A percentile compares a stretch with the other conserved stretches of the same genome.
phyloP scores from a whole-genome alignment of 31 red algal species.

The Porphyra umbilicalis region DNA sequence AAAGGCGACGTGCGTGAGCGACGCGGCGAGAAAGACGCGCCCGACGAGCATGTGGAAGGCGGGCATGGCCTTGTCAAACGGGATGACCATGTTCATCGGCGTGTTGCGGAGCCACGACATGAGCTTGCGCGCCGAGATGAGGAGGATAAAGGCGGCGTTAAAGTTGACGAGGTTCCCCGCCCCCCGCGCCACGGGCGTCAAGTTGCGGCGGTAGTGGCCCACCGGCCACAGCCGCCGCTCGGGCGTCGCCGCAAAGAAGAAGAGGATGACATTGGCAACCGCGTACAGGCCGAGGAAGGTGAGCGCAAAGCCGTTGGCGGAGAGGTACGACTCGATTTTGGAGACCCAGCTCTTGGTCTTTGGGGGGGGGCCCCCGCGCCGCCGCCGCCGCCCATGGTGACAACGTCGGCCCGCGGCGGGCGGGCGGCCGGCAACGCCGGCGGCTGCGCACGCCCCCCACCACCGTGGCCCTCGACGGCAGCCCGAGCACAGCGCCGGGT shows the following conservation, averaged over 20 bases:
- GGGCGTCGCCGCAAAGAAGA: conserved; percentile 36
- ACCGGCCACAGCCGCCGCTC: conserved; percentile 25
- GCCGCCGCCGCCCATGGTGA: background rate
- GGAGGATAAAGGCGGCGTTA: background rate
- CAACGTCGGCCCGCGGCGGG: background rate
- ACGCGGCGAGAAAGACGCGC: background rate
- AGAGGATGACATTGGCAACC: conserved; percentile 52
- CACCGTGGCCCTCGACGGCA: too few species aligned
- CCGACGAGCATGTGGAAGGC: background rate
- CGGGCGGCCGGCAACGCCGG: too few species aligned
- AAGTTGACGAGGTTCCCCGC: background rate
- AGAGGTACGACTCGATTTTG: conserved; percentile 37
- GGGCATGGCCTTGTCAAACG: background rate
- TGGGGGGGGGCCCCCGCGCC: too few species aligned
- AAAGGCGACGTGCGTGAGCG: background rate
- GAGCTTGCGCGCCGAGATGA: background rate
- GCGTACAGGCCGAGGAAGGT: conserved; percentile 60
- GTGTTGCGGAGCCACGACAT: background rate
- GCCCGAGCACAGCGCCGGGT: too few species aligned
- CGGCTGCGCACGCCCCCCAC: too few species aligned
- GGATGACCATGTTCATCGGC: background rate
- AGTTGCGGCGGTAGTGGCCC: conserved; percentile 2
- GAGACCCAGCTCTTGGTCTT: conserved; percentile 38
- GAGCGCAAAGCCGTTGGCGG: conserved; percentile 41
- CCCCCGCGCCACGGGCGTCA: background rate